Evolutionary conservation across 179 eudicot genomes (phyloP).

Genomic region (Dionaea muscipula): DNA sequence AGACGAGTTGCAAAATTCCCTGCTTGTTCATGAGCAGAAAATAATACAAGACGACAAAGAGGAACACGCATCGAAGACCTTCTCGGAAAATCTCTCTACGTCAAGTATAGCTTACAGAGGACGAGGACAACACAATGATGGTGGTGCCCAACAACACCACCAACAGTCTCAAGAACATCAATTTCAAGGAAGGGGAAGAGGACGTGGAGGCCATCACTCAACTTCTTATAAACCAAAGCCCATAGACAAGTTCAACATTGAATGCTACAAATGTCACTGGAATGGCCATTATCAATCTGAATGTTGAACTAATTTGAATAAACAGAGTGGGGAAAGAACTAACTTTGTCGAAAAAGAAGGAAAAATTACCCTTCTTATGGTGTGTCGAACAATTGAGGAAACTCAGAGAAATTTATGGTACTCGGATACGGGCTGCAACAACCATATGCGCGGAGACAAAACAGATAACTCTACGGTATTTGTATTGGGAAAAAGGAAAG

Average conservation of each 20-base stretch:
- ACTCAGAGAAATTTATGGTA: conserved; percentile 1
- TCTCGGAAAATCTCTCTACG: too few species aligned
- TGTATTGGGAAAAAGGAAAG: conserved; percentile 4
- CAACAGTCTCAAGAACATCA: background rate
- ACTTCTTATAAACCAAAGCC: background rate
- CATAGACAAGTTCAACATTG: background rate
- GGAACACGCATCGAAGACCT: background rate
- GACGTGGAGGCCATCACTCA: background rate
- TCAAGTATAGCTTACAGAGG: background rate
- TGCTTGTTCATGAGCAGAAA: background rate
- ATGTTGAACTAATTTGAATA: conserved; percentile 5
- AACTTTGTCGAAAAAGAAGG: conserved; percentile 8
- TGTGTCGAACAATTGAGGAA: background rate
- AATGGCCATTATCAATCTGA: conserved; percentile 6
- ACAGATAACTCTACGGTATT: background rate
- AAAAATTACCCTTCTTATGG: conserved; percentile 1
- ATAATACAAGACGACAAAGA: background rate
- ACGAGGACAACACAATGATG: background rate
- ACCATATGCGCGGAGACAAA: background rate
- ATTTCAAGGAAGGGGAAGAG: background rate
- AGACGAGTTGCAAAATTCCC: too few species aligned
- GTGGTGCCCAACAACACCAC: background rate
- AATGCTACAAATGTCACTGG: background rate
- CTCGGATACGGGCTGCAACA: conserved; percentile 2
- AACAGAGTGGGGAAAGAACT: background rate